Conservation (phyloP, 2,329 filamentous ascomycete species). For the Pleurostoma richardsiae region DNA sequence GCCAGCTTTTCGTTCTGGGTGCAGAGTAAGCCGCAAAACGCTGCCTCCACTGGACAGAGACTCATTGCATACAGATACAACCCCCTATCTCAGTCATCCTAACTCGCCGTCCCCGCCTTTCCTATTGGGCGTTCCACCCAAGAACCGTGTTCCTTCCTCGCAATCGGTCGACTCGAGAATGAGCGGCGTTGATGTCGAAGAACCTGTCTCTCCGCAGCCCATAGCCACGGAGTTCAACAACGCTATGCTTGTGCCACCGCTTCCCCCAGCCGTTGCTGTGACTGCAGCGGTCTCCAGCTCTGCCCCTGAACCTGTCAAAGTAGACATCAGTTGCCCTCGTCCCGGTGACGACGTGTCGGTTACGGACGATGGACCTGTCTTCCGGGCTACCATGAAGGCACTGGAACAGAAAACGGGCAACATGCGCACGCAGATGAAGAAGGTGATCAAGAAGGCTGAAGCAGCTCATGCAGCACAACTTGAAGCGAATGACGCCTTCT, state of each 20-base stretch:
- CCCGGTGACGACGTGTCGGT: conserved; percentile 80
- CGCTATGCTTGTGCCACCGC: conserved; percentile 8
- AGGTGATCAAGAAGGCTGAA: conserved; percentile 90
- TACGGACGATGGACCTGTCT: conserved; percentile 89
- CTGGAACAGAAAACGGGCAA: conserved; percentile 94
- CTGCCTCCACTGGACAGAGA: conserved; percentile 8
- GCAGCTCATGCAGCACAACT: conserved; percentile 74
- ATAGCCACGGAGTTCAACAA: conserved; percentile 28
- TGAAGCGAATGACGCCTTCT: conserved; percentile 80
- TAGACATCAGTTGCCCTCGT: conserved; percentile 82
- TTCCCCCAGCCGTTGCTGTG: conserved; percentile 11
- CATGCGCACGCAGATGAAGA: conserved; percentile 93
- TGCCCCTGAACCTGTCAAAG: conserved; percentile 58
- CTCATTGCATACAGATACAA: conserved; percentile 30
- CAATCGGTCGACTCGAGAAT: conserved; percentile 82
- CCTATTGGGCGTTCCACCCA: conserved; percentile 66
- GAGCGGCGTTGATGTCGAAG: conserved; percentile 65
- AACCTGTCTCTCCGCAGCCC: conserved; percentile 49
- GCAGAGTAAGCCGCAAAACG: conserved; percentile 52
- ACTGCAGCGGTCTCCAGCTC: conserved; percentile 8
- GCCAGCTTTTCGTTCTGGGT: conserved; percentile 96
- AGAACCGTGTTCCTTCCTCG: conserved; percentile 76
- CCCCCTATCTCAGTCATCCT: conserved; percentile 46
- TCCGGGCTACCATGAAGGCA: conserved; percentile 93
- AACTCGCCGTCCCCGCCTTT: conserved; percentile 68